Evolutionary conservation across 495 filamentous ascomycete genomes (phyloP).

Genomic region (Podospora comata): DNA sequence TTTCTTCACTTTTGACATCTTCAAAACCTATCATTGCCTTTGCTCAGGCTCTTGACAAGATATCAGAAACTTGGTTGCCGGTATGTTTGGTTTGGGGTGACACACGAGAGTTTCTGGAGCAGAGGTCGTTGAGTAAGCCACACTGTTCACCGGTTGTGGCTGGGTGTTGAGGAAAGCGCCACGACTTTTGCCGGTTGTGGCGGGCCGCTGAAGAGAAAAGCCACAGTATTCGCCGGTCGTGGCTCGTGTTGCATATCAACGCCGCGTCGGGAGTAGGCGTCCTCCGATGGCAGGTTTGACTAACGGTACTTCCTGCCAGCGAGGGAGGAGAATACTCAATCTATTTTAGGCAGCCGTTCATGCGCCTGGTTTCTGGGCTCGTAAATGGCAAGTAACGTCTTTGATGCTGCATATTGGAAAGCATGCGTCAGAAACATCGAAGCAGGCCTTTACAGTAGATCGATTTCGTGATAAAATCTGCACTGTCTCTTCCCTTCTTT

Average conservation of each 20-base stretch:
- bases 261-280: too few species aligned
- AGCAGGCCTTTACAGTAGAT: not conserved
- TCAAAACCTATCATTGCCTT: too few species aligned
- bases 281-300: too few species aligned
- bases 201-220: not conserved
- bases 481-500: not conserved
- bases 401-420: not conserved
- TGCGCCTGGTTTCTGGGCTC: too few species aligned
- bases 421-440: not conserved
- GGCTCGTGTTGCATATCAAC: not conserved
- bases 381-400: not conserved
- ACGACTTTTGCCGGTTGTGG: not conserved
- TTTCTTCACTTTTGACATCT: not conserved
- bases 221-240: not conserved
- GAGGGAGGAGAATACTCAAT: too few species aligned
- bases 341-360: too few species aligned
- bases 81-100: not conserved
- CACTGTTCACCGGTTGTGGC: not conserved
- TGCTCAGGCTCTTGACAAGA: not conserved
- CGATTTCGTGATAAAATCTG: not conserved
- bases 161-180: not conserved
- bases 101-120: not conserved
- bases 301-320: too few species aligned
- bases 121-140: not conserved
- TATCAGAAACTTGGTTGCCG: not conserved